Evolutionary conservation across 805 yeast species (phyloP).

Genomic region (Candida manassasensis): DNA sequence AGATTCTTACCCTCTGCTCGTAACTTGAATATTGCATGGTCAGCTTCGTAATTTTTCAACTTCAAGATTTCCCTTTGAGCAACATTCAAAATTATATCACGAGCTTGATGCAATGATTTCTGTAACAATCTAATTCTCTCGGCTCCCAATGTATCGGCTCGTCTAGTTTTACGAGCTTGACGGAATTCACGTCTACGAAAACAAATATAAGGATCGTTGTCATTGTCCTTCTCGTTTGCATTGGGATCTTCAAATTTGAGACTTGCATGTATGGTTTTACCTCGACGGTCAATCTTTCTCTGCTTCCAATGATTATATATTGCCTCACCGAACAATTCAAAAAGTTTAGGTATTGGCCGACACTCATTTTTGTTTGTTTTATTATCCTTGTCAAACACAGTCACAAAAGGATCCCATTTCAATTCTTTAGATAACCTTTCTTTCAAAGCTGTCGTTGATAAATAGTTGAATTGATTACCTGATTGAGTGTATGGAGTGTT

Average conservation of each 20-base stretch:
- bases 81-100: conserved; percentile 61
- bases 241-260: conserved; percentile 79
- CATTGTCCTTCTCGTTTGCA: conserved; percentile 73
- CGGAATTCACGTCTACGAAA: conserved; percentile 93
- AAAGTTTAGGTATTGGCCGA: conserved; percentile 45
- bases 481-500: conserved; percentile 23
- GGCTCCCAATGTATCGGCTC: conserved; percentile 86
- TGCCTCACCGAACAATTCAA: conserved; percentile 57
- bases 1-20: conserved; percentile 67
- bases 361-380: conserved; percentile 14
- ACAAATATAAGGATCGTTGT: conserved; percentile 90
- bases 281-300: conserved; percentile 66
- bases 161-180: conserved; percentile 92
- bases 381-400: conserved; percentile 49
- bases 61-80: conserved; percentile 71
- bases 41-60: conserved; percentile 56
- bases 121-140: conserved; percentile 75
- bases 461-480: conserved; percentile 30
- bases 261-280: conserved; percentile 67
- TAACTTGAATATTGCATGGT: conserved; percentile 62
- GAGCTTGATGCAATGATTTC: conserved; percentile 72
- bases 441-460: conserved; percentile 55
- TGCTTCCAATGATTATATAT: conserved; percentile 79
- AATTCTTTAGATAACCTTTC: conserved; percentile 53
- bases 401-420: conserved; percentile 50